Base-by-base conservation (phyloP, 768 basidiomycete species). In the Brasilioporus rufonigricans region DNA sequence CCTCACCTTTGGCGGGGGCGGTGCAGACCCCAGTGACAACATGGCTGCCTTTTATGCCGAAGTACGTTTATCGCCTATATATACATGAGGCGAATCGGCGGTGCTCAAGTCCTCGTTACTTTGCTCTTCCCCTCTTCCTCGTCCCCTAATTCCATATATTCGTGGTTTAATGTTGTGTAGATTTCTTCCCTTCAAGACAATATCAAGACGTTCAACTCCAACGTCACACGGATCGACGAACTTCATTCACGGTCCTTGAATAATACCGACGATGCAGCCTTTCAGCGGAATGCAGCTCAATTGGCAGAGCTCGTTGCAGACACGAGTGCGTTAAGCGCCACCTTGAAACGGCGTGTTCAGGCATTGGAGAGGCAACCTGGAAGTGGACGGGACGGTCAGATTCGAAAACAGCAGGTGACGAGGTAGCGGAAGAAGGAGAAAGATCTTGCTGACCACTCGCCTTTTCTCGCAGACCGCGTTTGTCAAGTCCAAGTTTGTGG, bases 41-140 rank as follows among this genome's bases (percentile, higher is more conserved):
- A 89, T 89, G 87, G 69, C 80, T 3, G 73, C 77, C 12, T 91
- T 92, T 71, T 91, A 91, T 66, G 74, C 79, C 40, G 90, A 92
- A 78, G 89, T 87, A 55, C 52, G 79, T 63, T 16, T 41, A n/a
- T 24, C 18, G 19, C 47, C 16, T 35, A n/a, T 39, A 31, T 10
- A 16, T 3, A 4, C n/a, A 44, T 11, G 36, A 19, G 41, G 23
- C 40, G 23, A 14, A 16, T 16, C 23, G 5, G 21, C 13, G 19
- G 45, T 5, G 14, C 54, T 49, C 33, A 24, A 36, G 24, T n/a
- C 38, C 8, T 46, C 9, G 3, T 14, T 24, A 41, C 7, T 7
- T 38, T 35, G n/a, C 16, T 11, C 13, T n/a, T 23, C 6, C 4
- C 10, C 10, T 8, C 35, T 47, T n/a, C n/a, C n/a, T n/a, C n/a